Conservation (phyloP, 345 rosid genomes). For the Syzygium aromaticum region DNA sequence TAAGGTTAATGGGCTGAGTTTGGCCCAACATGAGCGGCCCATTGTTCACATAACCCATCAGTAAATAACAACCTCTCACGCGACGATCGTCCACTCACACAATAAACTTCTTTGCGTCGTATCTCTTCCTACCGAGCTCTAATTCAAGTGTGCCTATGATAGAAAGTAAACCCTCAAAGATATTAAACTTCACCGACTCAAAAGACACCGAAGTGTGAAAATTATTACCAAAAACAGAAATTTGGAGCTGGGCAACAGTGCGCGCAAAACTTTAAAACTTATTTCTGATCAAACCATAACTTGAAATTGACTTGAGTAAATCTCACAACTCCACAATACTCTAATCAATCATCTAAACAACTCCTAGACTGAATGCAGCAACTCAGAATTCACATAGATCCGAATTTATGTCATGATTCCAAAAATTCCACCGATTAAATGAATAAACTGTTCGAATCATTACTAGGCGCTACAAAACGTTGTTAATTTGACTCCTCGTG, state of each 20-base stretch:
- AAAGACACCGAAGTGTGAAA: too few species aligned
- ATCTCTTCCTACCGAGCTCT: too few species aligned
- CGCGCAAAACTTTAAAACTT: too few species aligned
- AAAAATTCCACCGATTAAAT: neutral
- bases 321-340: neutral
- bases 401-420: neutral
- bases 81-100: accelerated
- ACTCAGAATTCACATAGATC: neutral
- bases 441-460: neutral
- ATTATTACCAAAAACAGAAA: too few species aligned
- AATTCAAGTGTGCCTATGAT: too few species aligned
- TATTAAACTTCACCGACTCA: neutral
- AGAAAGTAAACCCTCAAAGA: neutral
- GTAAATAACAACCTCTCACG: neutral
- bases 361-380: neutral
- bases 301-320: neutral
- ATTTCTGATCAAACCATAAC: accelerated
- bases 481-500: too few species aligned
- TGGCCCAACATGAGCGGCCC: too few species aligned
- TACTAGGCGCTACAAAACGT: neutral
- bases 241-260: accelerated
- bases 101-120: too few species aligned
- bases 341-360: neutral
- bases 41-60: too few species aligned
- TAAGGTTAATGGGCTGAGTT: too few species aligned